Evolutionary conservation across 768 basidiomycete genomes (phyloP).

Genomic region (Russula compacta): DNA sequence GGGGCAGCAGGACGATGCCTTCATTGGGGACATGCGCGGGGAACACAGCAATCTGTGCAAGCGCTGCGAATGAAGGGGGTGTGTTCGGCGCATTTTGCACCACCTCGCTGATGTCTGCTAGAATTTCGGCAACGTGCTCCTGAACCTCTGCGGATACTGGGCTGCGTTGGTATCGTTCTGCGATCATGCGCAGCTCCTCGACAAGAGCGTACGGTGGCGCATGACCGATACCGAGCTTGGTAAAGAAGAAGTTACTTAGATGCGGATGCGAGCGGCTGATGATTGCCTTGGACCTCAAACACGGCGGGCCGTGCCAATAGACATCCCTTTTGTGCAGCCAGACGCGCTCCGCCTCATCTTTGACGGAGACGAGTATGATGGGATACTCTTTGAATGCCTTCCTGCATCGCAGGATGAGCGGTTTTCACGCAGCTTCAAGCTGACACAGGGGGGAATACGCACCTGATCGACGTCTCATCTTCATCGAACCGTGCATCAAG

Average conservation of each 20-base stretch:
- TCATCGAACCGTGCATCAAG: constrained; percentile 23
- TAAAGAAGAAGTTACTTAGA: constrained; percentile 18
- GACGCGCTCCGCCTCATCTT: background rate
- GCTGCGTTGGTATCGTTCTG: background rate
- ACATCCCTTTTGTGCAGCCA: constrained; percentile 17
- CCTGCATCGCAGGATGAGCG: background rate
- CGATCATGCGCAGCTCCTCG: constrained; percentile 16
- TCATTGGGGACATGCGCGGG: constrained; percentile 3
- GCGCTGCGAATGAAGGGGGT: background rate
- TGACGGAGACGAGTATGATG: constrained; percentile 13
- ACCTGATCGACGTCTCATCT: constrained; percentile 20
- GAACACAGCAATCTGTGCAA: constrained; percentile 9
- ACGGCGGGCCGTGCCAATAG: constrained; percentile 21
- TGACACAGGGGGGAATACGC: background rate
- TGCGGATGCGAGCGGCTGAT: constrained; percentile 13
- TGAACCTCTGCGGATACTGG: background rate
- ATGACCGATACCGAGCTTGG: constrained; percentile 13
- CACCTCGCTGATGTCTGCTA: constrained; percentile 16
- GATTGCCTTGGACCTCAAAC: constrained; percentile 17
- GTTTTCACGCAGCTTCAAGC: background rate
- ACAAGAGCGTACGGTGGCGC: constrained; percentile 16
- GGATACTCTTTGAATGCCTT: constrained; percentile 13
- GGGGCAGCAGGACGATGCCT: background rate
- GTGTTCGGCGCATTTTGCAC: background rate
- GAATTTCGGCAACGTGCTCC: constrained; percentile 13